Evolutionary conservation across 495 filamentous ascomycete genomes (phyloP), one percentile per base, ranked within the genome.

Genomic region (Xylaria intraflava): DNA sequence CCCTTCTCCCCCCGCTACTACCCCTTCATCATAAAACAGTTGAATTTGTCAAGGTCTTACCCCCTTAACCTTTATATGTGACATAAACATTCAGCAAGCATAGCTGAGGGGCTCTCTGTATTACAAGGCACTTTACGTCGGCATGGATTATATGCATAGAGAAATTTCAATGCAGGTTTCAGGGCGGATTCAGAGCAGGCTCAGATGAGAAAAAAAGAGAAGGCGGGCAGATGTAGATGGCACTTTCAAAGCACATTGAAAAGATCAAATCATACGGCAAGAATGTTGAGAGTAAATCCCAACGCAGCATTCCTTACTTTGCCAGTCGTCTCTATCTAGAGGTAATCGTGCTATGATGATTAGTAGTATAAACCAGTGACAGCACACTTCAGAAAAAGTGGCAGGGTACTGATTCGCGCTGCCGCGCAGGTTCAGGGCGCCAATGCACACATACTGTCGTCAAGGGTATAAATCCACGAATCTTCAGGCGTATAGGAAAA

Each of bases 121-220:
- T 41, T 49, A 24, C 5, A 27, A 40, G 11, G n/a, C n/a, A 20
- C 24, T 35, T 39, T 42, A 6, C 29, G 22, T 10, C 43, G 19
- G 43, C 43, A 47, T 27, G 35, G 9, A 36, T 43, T 11, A 43
- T 43, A 16, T 38, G 5, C 4, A 4, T 9, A 38, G 14, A 4
- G n/a, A 17, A 38, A 17, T 35, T 20, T 46, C 43, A 46, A 46
- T 36, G 16, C 17, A 26, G 12, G 22, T n/a, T n/a, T n/a, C n/a
- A 43, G 40, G 14, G 38, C 31, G 38, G n/a, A 46, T 22, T 22
- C n/a, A 35, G 42, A 30, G 42, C 31, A 53, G 31, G 51, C 40
- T 45, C 23, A 31, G 20, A 46, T 20, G 29, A 16, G 11, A 40
- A 8, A 38, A 26, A 31, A 33, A 44, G 30, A 46, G 45, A 6